Conservation (phyloP, 345 rosid genomes). For the Sonneratia caseolaris region DNA sequence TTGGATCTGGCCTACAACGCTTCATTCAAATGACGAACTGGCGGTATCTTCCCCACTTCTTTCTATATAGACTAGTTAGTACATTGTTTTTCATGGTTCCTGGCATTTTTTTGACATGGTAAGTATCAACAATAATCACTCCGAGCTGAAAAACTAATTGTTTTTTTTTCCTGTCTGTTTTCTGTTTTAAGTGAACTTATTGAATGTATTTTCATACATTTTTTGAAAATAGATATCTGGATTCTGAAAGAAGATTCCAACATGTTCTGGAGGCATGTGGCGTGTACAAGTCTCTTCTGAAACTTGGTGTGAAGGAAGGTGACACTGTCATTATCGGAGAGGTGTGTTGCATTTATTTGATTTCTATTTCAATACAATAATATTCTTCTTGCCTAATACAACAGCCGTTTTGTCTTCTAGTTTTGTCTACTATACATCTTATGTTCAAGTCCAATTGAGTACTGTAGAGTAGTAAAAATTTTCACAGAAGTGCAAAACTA, state of each 20-base stretch:
- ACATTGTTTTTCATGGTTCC: background rate
- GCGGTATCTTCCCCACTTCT: slow-evolving; percentile 34
- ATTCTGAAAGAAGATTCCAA: slow-evolving; percentile 80
- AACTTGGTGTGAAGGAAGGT: slow-evolving; percentile 87
- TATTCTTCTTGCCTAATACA: background rate
- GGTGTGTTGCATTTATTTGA: slow-evolving; percentile 22
- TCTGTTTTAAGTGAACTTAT: background rate
- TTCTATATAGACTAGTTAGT: background rate
- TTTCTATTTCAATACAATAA: background rate
- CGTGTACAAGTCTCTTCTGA: slow-evolving; percentile 56
- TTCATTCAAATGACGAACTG: slow-evolving; percentile 98
- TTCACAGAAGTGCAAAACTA: background rate
- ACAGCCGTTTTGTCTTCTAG: background rate
- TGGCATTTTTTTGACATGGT: background rate
- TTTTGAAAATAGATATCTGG: slow-evolving; percentile 47
- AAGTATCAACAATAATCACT: background rate
- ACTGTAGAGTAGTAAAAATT: background rate
- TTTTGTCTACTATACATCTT: background rate
- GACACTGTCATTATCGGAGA: slow-evolving; percentile 84
- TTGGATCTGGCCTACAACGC: slow-evolving; percentile 77
- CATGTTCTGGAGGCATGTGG: slow-evolving; percentile 93
- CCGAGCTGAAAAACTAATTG: background rate
- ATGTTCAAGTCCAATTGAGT: background rate
- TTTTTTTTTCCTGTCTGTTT: background rate
- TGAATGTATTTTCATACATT: background rate